Conservation (phyloP, 352 stramenopile genomes). For the Phytophthora fragariae region DNA sequence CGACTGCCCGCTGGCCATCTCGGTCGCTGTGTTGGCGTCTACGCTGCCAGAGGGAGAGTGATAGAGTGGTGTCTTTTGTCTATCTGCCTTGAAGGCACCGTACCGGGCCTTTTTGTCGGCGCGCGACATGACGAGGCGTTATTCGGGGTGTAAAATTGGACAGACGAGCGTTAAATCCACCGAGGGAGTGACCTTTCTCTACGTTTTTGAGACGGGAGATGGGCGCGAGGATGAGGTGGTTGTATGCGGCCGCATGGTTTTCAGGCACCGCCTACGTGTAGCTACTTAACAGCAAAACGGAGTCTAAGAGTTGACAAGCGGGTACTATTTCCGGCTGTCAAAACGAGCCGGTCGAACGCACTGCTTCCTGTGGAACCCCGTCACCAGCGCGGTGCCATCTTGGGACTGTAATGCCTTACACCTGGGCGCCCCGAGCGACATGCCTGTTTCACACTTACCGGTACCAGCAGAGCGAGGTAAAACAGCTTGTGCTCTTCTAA, state of each 20-base stretch:
- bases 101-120: too few relatives aligned
- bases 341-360: slow-evolving; percentile 4
- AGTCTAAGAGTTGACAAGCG: background rate
- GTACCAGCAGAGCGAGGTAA: too few relatives aligned
- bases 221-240: background rate
- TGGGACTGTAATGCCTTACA: background rate
- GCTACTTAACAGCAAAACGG: background rate
- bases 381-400: background rate
- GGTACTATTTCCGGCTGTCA: background rate
- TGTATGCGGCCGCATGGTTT: slow-evolving; percentile 1
- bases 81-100: too few relatives aligned
- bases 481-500: too few relatives aligned
- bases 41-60: background rate
- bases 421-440: background rate
- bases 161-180: background rate
- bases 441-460: background rate
- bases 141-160: slow-evolving; percentile 1
- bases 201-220: background rate
- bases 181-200: background rate
- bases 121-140: slow-evolving; percentile 22
- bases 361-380: too few relatives aligned
- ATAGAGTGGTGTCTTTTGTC: background rate
- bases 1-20: slow-evolving; percentile 51
- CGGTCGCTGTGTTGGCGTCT: background rate
- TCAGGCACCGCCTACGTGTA: background rate